Percentiles rank a stretch among this genome's conserved stretches.
phyloP scores from a whole-genome alignment of 306 rosid species.

The Vigna nakashimae region DNA sequence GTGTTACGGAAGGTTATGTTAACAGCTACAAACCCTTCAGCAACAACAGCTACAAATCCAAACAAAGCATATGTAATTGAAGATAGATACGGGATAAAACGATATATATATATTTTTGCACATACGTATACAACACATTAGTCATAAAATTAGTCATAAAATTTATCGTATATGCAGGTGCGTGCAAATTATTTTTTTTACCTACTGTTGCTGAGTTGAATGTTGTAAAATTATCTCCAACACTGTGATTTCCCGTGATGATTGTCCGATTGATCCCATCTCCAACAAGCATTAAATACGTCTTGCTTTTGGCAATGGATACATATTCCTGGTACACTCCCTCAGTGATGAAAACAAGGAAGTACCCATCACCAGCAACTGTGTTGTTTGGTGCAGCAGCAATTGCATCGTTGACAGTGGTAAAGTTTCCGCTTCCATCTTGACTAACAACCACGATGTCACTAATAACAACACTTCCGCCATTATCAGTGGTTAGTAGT shows the following conservation, averaged over 20 bases:
- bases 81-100: no score
- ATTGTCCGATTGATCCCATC: conserved; percentile 76
- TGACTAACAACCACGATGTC: conserved; percentile 67
- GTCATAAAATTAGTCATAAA: no score
- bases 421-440: conserved; percentile 75
- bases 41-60: conserved; percentile 68
- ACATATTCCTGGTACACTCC: conserved; percentile 86
- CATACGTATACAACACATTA: no score
- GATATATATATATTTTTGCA: no score
- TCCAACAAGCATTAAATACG: conserved; percentile 76
- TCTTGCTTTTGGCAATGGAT: conserved; percentile 65
- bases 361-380: conserved; percentile 53
- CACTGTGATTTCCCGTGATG: conserved; percentile 71
- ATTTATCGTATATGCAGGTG: no score
- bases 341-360: conserved; percentile 57
- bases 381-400: conserved; percentile 74
- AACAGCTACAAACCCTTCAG: conserved; percentile 70
- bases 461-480: conserved; percentile 51
- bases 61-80: background rate
- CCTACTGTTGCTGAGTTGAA: conserved; percentile 85
- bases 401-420: conserved; percentile 68
- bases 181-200: conserved; percentile 30
- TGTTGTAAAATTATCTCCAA: conserved; percentile 77
- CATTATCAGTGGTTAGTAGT: conserved; percentile 36
- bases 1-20: conserved; percentile 55